Conservation (phyloP, 1,284 basidiomycete genomes). For the Cutaneotrichosporon sp. region DNA sequence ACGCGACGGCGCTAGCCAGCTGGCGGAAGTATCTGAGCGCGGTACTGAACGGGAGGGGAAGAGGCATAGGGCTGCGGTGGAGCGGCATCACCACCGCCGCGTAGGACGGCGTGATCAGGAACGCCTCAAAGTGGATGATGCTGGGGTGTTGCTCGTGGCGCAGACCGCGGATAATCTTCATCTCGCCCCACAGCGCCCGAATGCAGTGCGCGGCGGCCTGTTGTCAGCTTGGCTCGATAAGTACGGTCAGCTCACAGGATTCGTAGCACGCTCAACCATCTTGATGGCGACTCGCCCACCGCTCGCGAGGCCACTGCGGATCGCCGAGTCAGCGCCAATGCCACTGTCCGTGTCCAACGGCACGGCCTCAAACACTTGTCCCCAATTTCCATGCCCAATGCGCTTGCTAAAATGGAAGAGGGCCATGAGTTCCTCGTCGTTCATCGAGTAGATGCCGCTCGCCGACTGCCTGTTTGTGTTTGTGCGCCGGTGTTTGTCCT, state of each 20-base stretch:
- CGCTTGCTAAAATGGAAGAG: slow-evolving; percentile 44
- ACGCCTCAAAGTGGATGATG: slow-evolving; percentile 85
- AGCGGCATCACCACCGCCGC: slow-evolving; percentile 63
- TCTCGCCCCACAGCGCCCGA: slow-evolving; percentile 87
- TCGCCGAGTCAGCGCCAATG: slow-evolving; percentile 34
- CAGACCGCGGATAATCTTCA: slow-evolving; percentile 83
- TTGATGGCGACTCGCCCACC: slow-evolving; percentile 74
- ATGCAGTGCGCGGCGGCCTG: slow-evolving; percentile 58
- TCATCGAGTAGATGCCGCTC: slow-evolving; percentile 26
- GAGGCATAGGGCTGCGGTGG: slow-evolving; percentile 73
- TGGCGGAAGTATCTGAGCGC: slow-evolving; percentile 81
- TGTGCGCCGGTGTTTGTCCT: not conserved
- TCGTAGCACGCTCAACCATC: slow-evolving; percentile 76
- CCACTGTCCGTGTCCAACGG: not conserved
- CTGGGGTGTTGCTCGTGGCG: slow-evolving; percentile 80
- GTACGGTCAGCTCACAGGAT: slow-evolving; percentile 51
- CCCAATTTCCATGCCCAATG: slow-evolving; percentile 54
- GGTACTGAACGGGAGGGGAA: slow-evolving; percentile 72
- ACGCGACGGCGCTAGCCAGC: slow-evolving; percentile 81
- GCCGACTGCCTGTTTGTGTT: slow-evolving; percentile 7
- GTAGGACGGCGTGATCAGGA: slow-evolving; percentile 86
- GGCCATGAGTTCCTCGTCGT: slow-evolving; percentile 43
- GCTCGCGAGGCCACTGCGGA: slow-evolving; percentile 32
- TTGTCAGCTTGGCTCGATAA: not conserved
- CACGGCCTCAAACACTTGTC: slow-evolving; percentile 15